phyloP scores from a whole-genome alignment of 164 flowering plant genomes.

The Euptelea pleiosperma region DNA sequence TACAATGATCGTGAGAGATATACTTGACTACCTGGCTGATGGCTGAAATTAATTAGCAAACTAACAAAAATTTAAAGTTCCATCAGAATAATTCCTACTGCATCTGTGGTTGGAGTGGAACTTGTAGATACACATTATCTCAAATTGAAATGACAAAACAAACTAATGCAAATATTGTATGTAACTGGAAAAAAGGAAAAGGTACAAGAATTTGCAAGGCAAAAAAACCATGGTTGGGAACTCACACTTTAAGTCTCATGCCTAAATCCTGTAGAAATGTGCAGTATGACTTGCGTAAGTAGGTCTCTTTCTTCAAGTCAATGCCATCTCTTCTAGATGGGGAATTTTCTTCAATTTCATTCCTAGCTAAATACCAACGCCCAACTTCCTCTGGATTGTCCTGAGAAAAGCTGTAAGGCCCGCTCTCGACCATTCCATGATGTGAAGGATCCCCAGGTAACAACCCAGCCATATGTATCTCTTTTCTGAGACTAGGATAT shows the following conservation, averaged over 20 bases:
- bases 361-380: conserved; percentile 66
- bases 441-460: conserved; percentile 48
- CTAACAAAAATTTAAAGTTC: no score
- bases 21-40: no score
- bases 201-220: neutral
- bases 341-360: conserved; percentile 71
- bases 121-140: no score
- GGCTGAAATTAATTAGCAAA: no score
- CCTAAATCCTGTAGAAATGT: conserved; percentile 81
- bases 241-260: conserved; percentile 86
- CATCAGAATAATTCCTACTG: no score
- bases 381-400: conserved; percentile 51
- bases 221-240: conserved; percentile 6
- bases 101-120: no score
- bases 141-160: neutral
- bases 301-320: conserved; percentile 76
- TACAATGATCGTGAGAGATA: no score
- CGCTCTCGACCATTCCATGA: conserved; percentile 40
- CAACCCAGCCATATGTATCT: conserved; percentile 45
- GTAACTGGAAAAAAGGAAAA: neutral
- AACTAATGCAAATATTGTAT: neutral
- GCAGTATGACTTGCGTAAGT: conserved; percentile 72
- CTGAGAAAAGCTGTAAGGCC: conserved; percentile 28
- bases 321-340: conserved; percentile 70
- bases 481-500: neutral